phyloP scores from a whole-genome alignment of 306 rosid species.

The Cucurbita pepo region DNA sequence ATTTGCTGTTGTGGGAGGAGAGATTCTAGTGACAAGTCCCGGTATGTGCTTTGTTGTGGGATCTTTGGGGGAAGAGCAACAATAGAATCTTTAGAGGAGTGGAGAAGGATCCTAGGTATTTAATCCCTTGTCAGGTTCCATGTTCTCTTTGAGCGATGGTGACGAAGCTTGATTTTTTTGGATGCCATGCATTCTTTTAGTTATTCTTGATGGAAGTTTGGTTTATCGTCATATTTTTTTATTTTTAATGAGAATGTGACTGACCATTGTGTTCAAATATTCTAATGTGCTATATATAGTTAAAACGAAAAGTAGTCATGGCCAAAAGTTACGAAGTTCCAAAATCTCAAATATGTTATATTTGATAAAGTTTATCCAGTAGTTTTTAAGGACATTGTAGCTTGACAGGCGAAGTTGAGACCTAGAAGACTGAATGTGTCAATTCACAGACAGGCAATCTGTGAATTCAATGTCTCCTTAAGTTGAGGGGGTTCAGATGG shows the following conservation, averaged over 20 bases:
- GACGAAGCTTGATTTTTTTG: background rate
- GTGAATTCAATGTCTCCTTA: background rate
- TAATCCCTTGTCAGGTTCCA: background rate
- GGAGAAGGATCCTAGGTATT: background rate
- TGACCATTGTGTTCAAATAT: background rate
- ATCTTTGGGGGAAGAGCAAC: background rate
- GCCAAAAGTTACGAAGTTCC: background rate
- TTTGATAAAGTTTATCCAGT: background rate
- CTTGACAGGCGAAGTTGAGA: background rate
- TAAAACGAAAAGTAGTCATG: background rate
- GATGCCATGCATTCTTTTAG: background rate
- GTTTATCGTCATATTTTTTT: background rate
- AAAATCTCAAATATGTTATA: background rate
- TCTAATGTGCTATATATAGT: background rate
- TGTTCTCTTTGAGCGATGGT: background rate
- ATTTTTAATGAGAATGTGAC: background rate
- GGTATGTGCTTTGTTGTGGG: background rate
- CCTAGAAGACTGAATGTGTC: background rate
- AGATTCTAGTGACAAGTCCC: background rate
- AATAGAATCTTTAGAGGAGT: background rate
- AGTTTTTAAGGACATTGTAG: too few species aligned
- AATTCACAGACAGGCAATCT: background rate
- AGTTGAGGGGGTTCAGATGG: background rate
- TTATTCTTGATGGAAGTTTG: background rate
- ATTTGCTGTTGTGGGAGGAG: background rate